Evolutionary conservation across 1,139 yeast genomes (phyloP).

Genomic region (Yamadazyma songkhlaensis): DNA sequence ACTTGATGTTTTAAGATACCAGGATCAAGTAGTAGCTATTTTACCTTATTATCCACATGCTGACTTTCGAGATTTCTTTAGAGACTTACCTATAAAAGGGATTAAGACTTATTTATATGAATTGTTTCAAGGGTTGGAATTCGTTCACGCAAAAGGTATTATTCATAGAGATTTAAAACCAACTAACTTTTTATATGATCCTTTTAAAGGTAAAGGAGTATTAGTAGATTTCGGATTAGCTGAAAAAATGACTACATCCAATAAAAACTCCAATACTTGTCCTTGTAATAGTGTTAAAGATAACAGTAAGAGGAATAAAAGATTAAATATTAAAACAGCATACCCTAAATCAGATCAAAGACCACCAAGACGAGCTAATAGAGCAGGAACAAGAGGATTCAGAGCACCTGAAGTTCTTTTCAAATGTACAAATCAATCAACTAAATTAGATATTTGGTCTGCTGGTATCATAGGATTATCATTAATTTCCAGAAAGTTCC

Average conservation of each 20-base stretch:
- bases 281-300: slow-evolving; percentile 28
- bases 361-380: slow-evolving; percentile 88
- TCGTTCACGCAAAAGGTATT: slow-evolving; percentile 71
- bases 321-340: slow-evolving; percentile 54
- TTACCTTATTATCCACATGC: slow-evolving; percentile 89
- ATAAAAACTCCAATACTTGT: slow-evolving; percentile 23
- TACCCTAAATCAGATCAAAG: slow-evolving; percentile 80
- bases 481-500: slow-evolving; percentile 69
- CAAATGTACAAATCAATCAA: slow-evolving; percentile 81
- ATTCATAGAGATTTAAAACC: slow-evolving; percentile 92
- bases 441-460: slow-evolving; percentile 87
- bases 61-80: slow-evolving; percentile 83
- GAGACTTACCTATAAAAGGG: slow-evolving; percentile 76
- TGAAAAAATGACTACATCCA: slow-evolving; percentile 39
- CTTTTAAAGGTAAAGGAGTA: slow-evolving; percentile 73
- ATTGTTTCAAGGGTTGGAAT: slow-evolving; percentile 69
- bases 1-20: slow-evolving; percentile 78
- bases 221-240: slow-evolving; percentile 93
- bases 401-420: slow-evolving; percentile 92
- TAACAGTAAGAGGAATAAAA: slow-evolving; percentile 20
- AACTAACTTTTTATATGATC: slow-evolving; percentile 80
- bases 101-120: slow-evolving; percentile 80
- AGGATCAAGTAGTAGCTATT: slow-evolving; percentile 91
- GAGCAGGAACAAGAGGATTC: slow-evolving; percentile 98
- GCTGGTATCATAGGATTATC: slow-evolving; percentile 85